Evolutionary conservation across 768 basidiomycete species (phyloP).

Genomic region (Boletus edulis): DNA sequence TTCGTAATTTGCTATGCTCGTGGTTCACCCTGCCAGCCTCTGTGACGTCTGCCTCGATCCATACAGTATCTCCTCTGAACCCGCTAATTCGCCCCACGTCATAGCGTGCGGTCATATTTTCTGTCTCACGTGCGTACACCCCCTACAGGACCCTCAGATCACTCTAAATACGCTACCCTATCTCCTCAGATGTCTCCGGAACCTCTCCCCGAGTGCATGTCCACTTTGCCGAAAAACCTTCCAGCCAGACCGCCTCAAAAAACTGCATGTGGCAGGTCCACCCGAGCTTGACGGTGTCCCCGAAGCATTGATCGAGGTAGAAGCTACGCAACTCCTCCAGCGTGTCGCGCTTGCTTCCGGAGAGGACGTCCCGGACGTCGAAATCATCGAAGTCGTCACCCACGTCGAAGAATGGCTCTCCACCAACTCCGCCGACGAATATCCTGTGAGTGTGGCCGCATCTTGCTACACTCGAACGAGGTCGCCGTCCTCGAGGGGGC

Average conservation of each 20-base stretch:
- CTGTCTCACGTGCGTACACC: slow-evolving; percentile 55
- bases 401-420: slow-evolving; percentile 55
- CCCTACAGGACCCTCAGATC: slow-evolving; percentile 12
- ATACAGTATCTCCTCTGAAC: slow-evolving; percentile 49
- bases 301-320: slow-evolving; percentile 41
- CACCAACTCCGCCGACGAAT: slow-evolving; percentile 39
- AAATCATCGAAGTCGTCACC: slow-evolving; percentile 38
- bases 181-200: slow-evolving; percentile 52
- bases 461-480: slow-evolving; percentile 3
- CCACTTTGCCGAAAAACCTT: slow-evolving; percentile 68
- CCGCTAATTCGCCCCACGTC: slow-evolving; percentile 57
- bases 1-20: slow-evolving; percentile 44
- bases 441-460: slow-evolving; percentile 26
- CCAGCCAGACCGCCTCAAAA: slow-evolving; percentile 56
- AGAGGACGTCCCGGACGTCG: slow-evolving; percentile 30
- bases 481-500: background rate
- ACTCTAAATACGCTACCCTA: slow-evolving; percentile 2
- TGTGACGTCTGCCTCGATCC: slow-evolving; percentile 76
- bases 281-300: slow-evolving; percentile 35
- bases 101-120: slow-evolving; percentile 80
- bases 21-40: slow-evolving; percentile 65
- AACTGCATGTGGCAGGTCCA: slow-evolving; percentile 59
- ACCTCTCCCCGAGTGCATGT: slow-evolving; percentile 50
- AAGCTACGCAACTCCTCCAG: slow-evolving; percentile 35
- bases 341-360: slow-evolving; percentile 35